Evolutionary conservation across 768 basidiomycete genomes (phyloP).

Genomic region (Lactarius trivialis): DNA sequence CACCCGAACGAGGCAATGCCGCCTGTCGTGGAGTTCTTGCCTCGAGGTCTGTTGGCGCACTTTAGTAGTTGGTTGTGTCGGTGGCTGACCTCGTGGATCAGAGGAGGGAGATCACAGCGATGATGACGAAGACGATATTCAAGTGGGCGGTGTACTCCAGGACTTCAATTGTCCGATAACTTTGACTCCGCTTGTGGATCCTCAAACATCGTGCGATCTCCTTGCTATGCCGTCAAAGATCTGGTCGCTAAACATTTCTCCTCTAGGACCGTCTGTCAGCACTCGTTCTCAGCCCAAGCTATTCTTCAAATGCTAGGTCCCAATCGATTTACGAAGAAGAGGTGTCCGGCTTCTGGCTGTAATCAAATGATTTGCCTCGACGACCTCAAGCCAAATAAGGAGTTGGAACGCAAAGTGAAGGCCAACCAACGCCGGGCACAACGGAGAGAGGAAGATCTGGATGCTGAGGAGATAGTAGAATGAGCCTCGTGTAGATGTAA

Average conservation of each 20-base stretch:
- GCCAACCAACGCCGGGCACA: conserved; percentile 48
- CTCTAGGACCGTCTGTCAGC: conserved; percentile 59
- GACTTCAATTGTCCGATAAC: conserved; percentile 83
- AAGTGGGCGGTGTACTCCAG: conserved; percentile 80
- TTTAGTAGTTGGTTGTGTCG: not conserved
- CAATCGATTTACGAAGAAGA: conserved; percentile 30
- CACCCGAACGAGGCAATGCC: conserved; percentile 66
- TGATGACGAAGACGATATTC: conserved; percentile 80
- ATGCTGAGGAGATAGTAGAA: conserved; percentile 53
- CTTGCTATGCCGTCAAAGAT: not conserved
- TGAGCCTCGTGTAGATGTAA: conserved; percentile 20
- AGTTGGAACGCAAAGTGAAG: conserved; percentile 56
- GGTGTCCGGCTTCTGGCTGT: conserved; percentile 73
- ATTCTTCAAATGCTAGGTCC: conserved; percentile 56
- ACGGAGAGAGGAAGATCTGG: conserved; percentile 33
- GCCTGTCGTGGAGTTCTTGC: conserved; percentile 66
- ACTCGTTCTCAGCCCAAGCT: conserved; percentile 73
- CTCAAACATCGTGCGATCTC: conserved; percentile 70
- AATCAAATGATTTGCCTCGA: conserved; percentile 46
- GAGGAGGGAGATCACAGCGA: conserved; percentile 79
- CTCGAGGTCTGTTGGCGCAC: conserved; percentile 46
- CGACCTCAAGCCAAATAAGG: conserved; percentile 49
- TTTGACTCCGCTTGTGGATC: conserved; percentile 57
- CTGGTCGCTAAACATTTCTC: conserved; percentile 1
- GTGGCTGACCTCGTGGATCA: conserved; percentile 29